A percentile compares a stretch with the other conserved stretches of the same genome.
These are phyloP conservation scores for Corrigiola litoralis DNA, from an alignment of 179 eudicot species.

Conservation along the genomic window DNA sequence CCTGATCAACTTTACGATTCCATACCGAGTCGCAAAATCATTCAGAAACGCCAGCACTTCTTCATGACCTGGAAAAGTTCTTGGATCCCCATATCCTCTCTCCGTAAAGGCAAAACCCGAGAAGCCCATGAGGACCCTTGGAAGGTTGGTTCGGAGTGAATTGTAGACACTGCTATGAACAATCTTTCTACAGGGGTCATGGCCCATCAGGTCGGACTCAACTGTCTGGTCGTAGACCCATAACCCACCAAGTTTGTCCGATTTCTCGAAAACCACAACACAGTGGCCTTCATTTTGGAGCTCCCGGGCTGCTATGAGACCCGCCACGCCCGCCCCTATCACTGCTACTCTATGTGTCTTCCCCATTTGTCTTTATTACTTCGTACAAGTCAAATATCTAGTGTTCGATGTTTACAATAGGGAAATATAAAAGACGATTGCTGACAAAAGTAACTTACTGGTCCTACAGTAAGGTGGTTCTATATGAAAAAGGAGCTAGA, in stretches of 20 bases:
- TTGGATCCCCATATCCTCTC: slow-evolving; percentile 28
- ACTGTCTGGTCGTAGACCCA: slow-evolving; percentile 41
- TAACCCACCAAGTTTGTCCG: slow-evolving; percentile 34
- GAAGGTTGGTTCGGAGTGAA: slow-evolving; percentile 45
- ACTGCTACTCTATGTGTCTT: slow-evolving; percentile 36
- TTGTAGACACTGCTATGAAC: slow-evolving; percentile 39
- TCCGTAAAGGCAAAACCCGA: slow-evolving; percentile 31
- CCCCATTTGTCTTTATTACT: background rate
- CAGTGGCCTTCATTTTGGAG: slow-evolving; percentile 38
- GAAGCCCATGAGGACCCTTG: slow-evolving; percentile 40
- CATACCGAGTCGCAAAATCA: slow-evolving; percentile 29
- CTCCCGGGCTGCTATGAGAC: slow-evolving; percentile 42
- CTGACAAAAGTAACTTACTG: background rate
- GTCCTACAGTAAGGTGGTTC: background rate
- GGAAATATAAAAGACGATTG: background rate
- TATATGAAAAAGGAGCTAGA: too few relatives aligned
- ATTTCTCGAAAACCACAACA: slow-evolving; percentile 38
- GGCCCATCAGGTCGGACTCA: slow-evolving; percentile 38
- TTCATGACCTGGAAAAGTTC: slow-evolving; percentile 39
- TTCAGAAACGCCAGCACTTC: slow-evolving; percentile 39
- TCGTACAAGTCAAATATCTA: background rate
- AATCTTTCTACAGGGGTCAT: slow-evolving; percentile 25
- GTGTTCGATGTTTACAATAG: background rate
- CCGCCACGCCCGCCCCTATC: slow-evolving; percentile 49
- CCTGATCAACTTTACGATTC: slow-evolving; percentile 27